Evolutionary conservation across 306 rosid genomes (phyloP), one percentile per base, ranked within the genome.

Genomic region (Spatholobus suberectus): DNA sequence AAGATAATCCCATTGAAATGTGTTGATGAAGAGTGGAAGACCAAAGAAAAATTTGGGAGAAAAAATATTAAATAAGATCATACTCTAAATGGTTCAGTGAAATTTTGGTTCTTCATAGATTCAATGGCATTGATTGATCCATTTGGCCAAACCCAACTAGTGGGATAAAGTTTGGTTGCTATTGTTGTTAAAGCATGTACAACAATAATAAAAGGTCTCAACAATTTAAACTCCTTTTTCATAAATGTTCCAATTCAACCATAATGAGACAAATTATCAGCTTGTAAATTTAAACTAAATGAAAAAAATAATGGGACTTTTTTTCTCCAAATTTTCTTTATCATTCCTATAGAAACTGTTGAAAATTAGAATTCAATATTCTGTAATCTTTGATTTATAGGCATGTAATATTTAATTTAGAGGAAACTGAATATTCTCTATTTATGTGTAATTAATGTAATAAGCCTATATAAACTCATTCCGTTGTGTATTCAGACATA

Each of bases 241-340:
- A 26, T 15, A 38, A 55, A 79, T 37, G 63, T 41, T 71, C 17
- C 63, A 52, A 13, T 70, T 55, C 70, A 70, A 57, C 38, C 37
- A 63, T 8, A 17, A 35, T 20, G 68, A 27, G 32, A 63, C n/a
- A 13, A 23, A 57, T 58, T 24, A 58, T 58, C 17, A 58, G n/a
- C 38, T 5, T 70, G 49, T 70, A 57, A 70, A 71, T 71, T 18
- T 58, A 43, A 71, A 41, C 44, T 24, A 52, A 14, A 3, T 4
- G 6, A 17, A 69, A 69, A 55, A 20, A 2, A 49, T 57, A 57
- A 52, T 47, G 44, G 61, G 38, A 58, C 6, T 23, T 59, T 70
- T 54, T 52, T 68, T 55, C 65, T 66, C 46, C 54, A 24, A 54
- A 37, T 24, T 24, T 70, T 43, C 77, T 37, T 24, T 80, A 40